Evolutionary conservation across 257 asterid genomes (phyloP).

Genomic region (Solanum ossicruentum): DNA sequence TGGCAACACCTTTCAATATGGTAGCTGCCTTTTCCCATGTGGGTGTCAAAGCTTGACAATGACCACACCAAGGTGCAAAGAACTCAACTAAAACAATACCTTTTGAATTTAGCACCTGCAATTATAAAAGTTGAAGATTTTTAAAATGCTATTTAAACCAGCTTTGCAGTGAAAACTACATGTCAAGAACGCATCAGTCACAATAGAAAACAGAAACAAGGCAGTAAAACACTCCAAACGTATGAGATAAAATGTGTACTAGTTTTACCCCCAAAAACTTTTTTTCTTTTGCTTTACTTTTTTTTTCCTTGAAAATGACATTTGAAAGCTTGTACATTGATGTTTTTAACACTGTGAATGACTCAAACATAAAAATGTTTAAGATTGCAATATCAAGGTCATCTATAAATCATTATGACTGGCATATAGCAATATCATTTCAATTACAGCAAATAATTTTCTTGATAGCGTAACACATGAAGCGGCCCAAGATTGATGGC

Average conservation of each 20-base stretch:
- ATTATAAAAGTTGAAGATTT: neutral
- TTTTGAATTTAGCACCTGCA: slow-evolving; percentile 81
- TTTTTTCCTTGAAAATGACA: neutral
- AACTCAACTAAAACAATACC: slow-evolving; percentile 86
- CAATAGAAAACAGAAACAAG: neutral
- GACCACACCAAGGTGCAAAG: slow-evolving; percentile 98
- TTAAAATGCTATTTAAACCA: neutral
- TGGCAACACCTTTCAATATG: slow-evolving; percentile 78
- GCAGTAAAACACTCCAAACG: neutral
- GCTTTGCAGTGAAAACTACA: neutral
- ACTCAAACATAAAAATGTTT: neutral
- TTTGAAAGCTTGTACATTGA: neutral
- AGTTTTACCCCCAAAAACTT: neutral
- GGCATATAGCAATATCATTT: neutral
- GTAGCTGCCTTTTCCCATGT: slow-evolving; percentile 86
- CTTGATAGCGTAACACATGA: neutral
- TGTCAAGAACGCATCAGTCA: neutral
- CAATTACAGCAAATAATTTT: neutral
- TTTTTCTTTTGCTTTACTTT: neutral
- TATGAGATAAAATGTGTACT: neutral
- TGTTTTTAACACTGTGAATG: neutral
- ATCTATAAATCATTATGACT: neutral
- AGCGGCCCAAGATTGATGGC: neutral
- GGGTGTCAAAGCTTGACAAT: slow-evolving; percentile 83
- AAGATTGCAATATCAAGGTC: neutral